phyloP scores from a whole-genome alignment of 2,329 filamentous ascomycete genomes.

The Aspergillus sp. region DNA sequence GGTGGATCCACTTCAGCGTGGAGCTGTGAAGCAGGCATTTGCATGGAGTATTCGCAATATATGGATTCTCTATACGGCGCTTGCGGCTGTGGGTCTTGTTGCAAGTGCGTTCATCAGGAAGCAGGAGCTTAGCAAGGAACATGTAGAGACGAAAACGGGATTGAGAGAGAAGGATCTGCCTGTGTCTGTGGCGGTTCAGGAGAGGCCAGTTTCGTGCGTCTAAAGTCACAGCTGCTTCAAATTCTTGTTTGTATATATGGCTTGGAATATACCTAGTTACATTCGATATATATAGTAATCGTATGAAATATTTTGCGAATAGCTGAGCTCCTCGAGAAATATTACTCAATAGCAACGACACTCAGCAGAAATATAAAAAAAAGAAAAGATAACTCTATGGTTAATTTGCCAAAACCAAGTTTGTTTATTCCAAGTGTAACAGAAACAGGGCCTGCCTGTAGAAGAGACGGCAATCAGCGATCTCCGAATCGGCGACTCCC shows the following conservation, averaged over 20 bases:
- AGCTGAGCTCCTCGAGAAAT: too few species aligned
- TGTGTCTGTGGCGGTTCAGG: not conserved
- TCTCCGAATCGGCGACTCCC: slow-evolving; percentile 1
- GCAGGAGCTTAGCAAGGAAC: slow-evolving; percentile 20
- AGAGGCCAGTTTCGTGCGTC: not conserved
- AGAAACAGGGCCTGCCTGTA: too few species aligned
- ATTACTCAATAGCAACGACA: not conserved
- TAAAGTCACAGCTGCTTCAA: not conserved
- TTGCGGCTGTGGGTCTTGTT: slow-evolving; percentile 26
- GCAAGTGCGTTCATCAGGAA: slow-evolving; percentile 32
- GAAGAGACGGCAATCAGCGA: not conserved
- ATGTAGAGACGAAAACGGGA: slow-evolving; percentile 23
- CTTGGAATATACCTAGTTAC: not conserved
- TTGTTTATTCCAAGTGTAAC: not conserved
- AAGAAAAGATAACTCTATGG: not conserved
- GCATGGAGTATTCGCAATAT: slow-evolving; percentile 49
- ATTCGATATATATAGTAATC: too few species aligned
- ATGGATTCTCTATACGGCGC: slow-evolving; percentile 44
- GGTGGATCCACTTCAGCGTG: slow-evolving; percentile 36
- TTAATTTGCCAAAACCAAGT: not conserved
- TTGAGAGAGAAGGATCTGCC: slow-evolving; percentile 17
- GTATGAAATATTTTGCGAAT: too few species aligned
- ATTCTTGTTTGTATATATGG: not conserved
- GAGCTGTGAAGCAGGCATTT: slow-evolving; percentile 47
- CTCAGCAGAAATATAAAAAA: not conserved